A percentile compares a stretch with the other conserved stretches of the same genome.
Evolutionary conservation across 2,329 filamentous ascomycete genomes (phyloP).

Genomic region (Exutisphaerella laricina): DNA sequence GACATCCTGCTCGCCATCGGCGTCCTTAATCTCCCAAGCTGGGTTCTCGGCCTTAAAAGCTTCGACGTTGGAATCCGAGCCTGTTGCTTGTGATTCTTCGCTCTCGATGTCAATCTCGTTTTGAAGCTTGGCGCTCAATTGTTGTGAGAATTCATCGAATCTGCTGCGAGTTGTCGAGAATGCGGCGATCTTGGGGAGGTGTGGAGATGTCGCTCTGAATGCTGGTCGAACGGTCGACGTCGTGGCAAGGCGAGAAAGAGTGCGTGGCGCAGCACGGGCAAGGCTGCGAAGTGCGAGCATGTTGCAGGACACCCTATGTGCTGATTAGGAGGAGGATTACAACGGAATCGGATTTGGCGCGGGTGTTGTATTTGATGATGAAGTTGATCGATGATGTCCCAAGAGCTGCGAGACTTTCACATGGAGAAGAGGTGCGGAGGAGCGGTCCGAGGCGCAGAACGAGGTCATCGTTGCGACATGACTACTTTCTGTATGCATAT

Average conservation of each 20-base stretch:
- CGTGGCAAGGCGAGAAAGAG: constrained; percentile 38
- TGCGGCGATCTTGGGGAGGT: constrained; percentile 22
- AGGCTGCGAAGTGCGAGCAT: constrained; percentile 45
- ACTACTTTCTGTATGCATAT: no score
- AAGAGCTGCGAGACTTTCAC: constrained; percentile 2
- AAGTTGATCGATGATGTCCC: no score
- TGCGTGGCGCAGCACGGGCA: constrained; percentile 42
- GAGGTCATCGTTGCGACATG: background rate
- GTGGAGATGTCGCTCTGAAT: constrained; percentile 18
- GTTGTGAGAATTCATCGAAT: constrained; percentile 57
- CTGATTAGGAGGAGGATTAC: no score
- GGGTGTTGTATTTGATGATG: no score
- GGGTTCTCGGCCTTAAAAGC: constrained; percentile 77
- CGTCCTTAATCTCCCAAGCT: constrained; percentile 70
- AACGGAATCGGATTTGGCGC: no score
- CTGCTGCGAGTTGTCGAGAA: constrained; percentile 41
- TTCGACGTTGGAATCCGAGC: constrained; percentile 58
- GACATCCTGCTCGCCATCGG: constrained; percentile 79
- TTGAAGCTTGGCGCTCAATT: constrained; percentile 80
- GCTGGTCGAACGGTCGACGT: constrained; percentile 35
- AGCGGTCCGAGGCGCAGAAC: background rate
- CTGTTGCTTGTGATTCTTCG: constrained; percentile 56
- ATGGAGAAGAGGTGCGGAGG: background rate
- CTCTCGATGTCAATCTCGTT: constrained; percentile 79
- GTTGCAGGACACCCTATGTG: no score